Conservation (phyloP, 192 early-diverging fungal genomes). For the Piromyces finnis region DNA sequence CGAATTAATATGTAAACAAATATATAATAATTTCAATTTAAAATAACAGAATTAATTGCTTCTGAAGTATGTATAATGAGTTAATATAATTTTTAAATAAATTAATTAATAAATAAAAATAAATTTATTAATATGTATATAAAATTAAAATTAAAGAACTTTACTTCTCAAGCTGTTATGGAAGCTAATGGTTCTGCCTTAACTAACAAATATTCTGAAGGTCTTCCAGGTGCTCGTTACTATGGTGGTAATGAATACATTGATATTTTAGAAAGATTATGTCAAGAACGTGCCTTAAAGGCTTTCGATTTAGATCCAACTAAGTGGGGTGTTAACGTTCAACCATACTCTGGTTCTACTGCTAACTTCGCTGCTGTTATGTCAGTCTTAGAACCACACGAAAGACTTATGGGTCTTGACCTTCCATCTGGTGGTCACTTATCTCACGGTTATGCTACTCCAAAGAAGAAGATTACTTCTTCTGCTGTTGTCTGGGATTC, state of each 20-base stretch:
- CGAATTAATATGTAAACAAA: too few species aligned
- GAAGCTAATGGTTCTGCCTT: slow-evolving; percentile 97
- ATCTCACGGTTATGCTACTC: slow-evolving; percentile 98
- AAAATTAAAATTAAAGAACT: slow-evolving; percentile 48
- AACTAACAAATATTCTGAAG: slow-evolving; percentile 99
- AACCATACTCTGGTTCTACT: slow-evolving; percentile 96
- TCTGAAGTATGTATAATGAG: slow-evolving; percentile 53
- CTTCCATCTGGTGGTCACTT: slow-evolving; percentile 99
- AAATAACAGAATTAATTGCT: slow-evolving; percentile 76
- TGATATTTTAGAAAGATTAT: slow-evolving; percentile 87
- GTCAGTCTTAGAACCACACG: slow-evolving; percentile 84
- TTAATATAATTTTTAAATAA: neutral
- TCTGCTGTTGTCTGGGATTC: slow-evolving; percentile 99
- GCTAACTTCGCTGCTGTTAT: slow-evolving; percentile 98
- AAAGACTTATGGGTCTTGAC: slow-evolving; percentile 98
- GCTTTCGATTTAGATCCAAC: slow-evolving; percentile 75
- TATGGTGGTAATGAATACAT: slow-evolving; percentile 99
- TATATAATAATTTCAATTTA: too few species aligned
- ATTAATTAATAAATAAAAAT: too few species aligned
- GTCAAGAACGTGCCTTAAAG: slow-evolving; percentile 82
- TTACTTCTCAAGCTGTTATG: slow-evolving; percentile 98
- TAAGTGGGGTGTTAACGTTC: slow-evolving; percentile 99
- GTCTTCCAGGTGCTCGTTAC: slow-evolving; percentile 92
- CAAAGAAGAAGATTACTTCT: slow-evolving; percentile 99
- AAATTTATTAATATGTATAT: too few species aligned